Evolutionary conservation across 78 protist genomes (phyloP).

Genomic region (Dictyostelium purpureum): DNA sequence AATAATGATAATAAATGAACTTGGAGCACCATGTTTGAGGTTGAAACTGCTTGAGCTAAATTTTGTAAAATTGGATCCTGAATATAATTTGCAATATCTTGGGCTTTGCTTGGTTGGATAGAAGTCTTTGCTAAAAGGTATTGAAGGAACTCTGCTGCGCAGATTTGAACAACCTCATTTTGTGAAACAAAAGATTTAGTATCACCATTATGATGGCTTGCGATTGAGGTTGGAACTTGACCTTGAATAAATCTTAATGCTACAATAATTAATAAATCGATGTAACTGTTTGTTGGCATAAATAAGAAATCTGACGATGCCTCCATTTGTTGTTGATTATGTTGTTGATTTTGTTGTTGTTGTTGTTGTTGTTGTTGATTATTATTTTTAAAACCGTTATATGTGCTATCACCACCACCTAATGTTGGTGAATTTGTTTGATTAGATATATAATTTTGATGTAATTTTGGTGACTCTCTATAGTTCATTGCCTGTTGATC

Average conservation of each 20-base stretch:
- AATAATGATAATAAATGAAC: slow-evolving; percentile 64
- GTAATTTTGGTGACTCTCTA: slow-evolving; percentile 27
- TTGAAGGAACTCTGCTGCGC: slow-evolving; percentile 76
- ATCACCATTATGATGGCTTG: not conserved
- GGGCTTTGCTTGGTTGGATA: slow-evolving; percentile 34
- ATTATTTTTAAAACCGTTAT: not conserved
- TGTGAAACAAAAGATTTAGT: slow-evolving; percentile 50
- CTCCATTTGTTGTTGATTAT: not conserved
- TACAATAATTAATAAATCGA: slow-evolving; percentile 68
- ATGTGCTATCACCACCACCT: not conserved
- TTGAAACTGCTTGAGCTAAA: slow-evolving; percentile 66
- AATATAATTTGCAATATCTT: slow-evolving; percentile 61
- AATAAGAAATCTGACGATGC: slow-evolving; percentile 58
- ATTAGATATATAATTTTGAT: not conserved
- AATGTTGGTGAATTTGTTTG: not conserved
- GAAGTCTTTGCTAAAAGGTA: slow-evolving; percentile 36
- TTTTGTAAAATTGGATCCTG: slow-evolving; percentile 74
- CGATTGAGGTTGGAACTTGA: slow-evolving; percentile 1
- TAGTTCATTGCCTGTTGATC: slow-evolving; percentile 16
- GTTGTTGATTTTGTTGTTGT: not conserved
- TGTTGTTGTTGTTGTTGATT: not conserved
- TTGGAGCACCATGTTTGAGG: slow-evolving; percentile 67
- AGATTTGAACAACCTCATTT: slow-evolving; percentile 68
- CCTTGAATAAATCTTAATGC: slow-evolving; percentile 63
- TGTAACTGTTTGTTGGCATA: slow-evolving; percentile 65